Evolutionary conservation across 2,329 filamentous ascomycete species (phyloP).

Genomic region (Fusarium agapanthi): DNA sequence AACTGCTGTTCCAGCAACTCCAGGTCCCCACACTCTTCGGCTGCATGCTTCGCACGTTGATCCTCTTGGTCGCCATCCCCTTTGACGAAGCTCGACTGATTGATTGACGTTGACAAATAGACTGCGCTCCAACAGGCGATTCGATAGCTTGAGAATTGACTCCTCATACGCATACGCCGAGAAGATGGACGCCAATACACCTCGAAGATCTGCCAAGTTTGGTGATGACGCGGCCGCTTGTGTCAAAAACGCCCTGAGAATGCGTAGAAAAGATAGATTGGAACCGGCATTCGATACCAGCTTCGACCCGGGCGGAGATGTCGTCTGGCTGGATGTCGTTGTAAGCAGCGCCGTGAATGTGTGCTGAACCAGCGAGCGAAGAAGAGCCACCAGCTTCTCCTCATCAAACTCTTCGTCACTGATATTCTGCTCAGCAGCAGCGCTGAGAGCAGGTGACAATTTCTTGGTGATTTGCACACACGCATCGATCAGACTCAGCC

Average conservation of each 20-base stretch:
- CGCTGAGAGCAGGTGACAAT: conserved; percentile 64
- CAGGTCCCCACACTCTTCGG: conserved; percentile 86
- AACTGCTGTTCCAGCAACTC: conserved; percentile 73
- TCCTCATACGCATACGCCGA: conserved; percentile 96
- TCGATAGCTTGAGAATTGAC: conserved; percentile 85
- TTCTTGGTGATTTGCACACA: conserved; percentile 71
- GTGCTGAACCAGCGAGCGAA: conserved; percentile 86
- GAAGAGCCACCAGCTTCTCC: conserved; percentile 69
- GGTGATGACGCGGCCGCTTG: conserved; percentile 84
- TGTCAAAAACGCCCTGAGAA: conserved; percentile 87
- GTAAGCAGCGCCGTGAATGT: conserved; percentile 88
- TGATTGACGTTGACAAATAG: conserved; percentile 84
- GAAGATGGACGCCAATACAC: conserved; percentile 88
- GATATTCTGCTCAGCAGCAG: conserved; percentile 41
- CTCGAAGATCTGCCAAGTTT: conserved; percentile 84
- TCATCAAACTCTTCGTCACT: conserved; percentile 56
- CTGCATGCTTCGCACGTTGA: conserved; percentile 90
- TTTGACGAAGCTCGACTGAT: conserved; percentile 77
- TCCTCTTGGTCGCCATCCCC: conserved; percentile 87
- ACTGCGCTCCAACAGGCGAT: conserved; percentile 86
- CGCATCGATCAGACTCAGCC: conserved; percentile 68
- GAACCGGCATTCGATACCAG: conserved; percentile 52
- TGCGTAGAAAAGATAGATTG: conserved; percentile 84
- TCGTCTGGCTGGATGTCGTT: conserved; percentile 68
- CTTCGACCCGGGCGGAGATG: conserved; percentile 46